These are phyloP conservation scores for Miamiensis avidus DNA, from an alignment of 169 alveolate genomes.

Conservation along the genomic window DNA sequence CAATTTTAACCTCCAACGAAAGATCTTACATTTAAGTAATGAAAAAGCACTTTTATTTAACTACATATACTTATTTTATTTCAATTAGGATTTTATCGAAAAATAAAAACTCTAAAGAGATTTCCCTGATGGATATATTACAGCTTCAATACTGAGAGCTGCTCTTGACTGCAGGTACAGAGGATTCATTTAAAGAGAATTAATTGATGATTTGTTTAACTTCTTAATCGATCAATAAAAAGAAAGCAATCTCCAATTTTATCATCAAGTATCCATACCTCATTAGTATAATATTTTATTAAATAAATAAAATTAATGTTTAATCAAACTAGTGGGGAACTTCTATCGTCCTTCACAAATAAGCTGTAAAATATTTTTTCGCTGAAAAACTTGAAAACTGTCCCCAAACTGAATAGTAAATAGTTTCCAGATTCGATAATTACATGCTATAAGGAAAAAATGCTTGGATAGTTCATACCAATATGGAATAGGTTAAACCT, in stretches of 20 bases:
- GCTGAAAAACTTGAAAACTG: background rate
- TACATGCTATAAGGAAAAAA: background rate
- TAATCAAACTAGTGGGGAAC: background rate
- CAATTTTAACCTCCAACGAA: conserved; percentile 8
- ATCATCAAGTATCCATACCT: background rate
- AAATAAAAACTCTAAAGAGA: background rate
- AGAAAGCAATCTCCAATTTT: background rate
- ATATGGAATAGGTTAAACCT: background rate
- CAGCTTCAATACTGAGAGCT: conserved; percentile 17
- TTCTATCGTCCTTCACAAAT: background rate
- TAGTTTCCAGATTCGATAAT: background rate
- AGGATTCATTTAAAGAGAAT: conserved; percentile 12
- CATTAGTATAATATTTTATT: too few species aligned
- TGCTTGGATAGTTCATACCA: background rate
- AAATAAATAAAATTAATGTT: too few species aligned
- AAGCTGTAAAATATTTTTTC: background rate
- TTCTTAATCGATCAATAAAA: background rate
- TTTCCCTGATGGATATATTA: conserved; percentile 16
- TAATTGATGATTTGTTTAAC: conserved; percentile 9
- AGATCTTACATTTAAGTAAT: conserved; percentile 5
- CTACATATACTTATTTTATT: too few species aligned
- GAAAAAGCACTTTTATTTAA: too few species aligned
- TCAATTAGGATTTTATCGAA: too few species aligned
- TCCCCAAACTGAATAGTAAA: background rate
- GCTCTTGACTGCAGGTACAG: conserved; percentile 11